Evolutionary conservation across 1,139 yeast genomes (phyloP), one percentile per base, ranked within the genome.

Genomic region (Sugiyamaella neomexicana): DNA sequence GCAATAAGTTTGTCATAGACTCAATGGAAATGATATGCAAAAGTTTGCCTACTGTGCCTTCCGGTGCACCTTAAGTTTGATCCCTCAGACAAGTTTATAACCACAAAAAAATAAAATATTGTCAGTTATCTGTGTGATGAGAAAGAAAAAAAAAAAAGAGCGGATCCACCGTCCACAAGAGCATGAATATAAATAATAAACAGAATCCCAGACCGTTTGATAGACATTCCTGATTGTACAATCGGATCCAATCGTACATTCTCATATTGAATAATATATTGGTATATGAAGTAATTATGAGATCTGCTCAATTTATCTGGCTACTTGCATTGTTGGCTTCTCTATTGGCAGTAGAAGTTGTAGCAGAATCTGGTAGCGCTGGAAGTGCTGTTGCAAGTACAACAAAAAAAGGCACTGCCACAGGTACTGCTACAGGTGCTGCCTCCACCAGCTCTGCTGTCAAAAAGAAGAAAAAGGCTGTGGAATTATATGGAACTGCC

Each of bases 401-500:
- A 39, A 9, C 43, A 16, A 17, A 12, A 16, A 5, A 6, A 23
- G 29, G 46, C 23, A 2, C 29, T 40, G 17, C 40, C 9, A 2
- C 17, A 1, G 40, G 15, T 5, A 13, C 44, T 31, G 29, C 48
- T 44, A 13, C 16, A 32, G 23, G 20, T 4, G 31, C 48, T 31
- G 32, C 48, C 32, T 15, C 40, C 31, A 7, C 39, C 16, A 41
- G 12, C 34, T 15, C 40, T 32, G 9, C 39, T 8, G 23, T 8
- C 9, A 34, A 45, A 31, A 47, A 40, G 13, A 37, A 27, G 13
- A 32, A 15, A n/a, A n/a, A 20, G 7, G 27, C 32, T 10, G 12
- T 17, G 9, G 56, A 53, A n/a, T 13, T 53, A 15, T 44, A 40
- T 39, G 56, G 56, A 15, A 49, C 46, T 12, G 53, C 56, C 15